These are phyloP conservation scores for Paramecium biaurelia DNA, from an alignment of 73 alveolate species.

Conservation along the genomic window DNA sequence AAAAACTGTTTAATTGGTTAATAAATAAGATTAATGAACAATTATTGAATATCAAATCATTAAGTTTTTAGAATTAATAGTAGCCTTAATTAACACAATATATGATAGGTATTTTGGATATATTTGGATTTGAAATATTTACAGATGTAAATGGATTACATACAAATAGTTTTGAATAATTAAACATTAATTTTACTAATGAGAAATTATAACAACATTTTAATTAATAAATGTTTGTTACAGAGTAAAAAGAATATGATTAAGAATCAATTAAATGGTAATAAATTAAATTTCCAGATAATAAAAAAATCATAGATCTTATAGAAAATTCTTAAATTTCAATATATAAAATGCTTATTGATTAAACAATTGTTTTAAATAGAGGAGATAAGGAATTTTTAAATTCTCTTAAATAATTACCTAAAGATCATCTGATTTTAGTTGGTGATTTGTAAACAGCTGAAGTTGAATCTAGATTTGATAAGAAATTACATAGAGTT, in stretches of 20 bases:
- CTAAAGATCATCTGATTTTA: constrained; percentile 28
- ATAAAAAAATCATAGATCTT: constrained; percentile 60
- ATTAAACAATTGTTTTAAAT: neutral
- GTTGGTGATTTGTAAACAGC: neutral
- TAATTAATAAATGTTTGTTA: constrained; percentile 74
- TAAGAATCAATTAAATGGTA: neutral
- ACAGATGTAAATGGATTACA: constrained; percentile 78
- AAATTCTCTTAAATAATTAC: constrained; percentile 50
- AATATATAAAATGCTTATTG: constrained; percentile 52
- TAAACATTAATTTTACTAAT: constrained; percentile 94
- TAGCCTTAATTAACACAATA: neutral
- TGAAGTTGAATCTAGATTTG: neutral
- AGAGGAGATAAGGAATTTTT: constrained; percentile 51
- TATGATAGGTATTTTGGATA: constrained; percentile 93
- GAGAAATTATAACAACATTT: constrained; percentile 92
- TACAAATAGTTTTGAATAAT: constrained; percentile 92
- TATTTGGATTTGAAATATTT: constrained; percentile 95
- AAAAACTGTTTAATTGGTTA: constrained; percentile 87
- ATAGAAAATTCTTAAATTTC: constrained; percentile 64
- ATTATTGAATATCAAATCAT: neutral
- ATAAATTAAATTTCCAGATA: constrained; percentile 70
- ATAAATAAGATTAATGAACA: constrained; percentile 68
- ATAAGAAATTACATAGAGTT: constrained; percentile 64
- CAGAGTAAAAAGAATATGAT: neutral
- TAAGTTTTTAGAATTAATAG: neutral